A percentile compares a stretch with the other conserved stretches of the same genome.
These are phyloP conservation scores for Volvox reticuliferus DNA, from an alignment of 139 green algal genomes.

Conservation along the genomic window DNA sequence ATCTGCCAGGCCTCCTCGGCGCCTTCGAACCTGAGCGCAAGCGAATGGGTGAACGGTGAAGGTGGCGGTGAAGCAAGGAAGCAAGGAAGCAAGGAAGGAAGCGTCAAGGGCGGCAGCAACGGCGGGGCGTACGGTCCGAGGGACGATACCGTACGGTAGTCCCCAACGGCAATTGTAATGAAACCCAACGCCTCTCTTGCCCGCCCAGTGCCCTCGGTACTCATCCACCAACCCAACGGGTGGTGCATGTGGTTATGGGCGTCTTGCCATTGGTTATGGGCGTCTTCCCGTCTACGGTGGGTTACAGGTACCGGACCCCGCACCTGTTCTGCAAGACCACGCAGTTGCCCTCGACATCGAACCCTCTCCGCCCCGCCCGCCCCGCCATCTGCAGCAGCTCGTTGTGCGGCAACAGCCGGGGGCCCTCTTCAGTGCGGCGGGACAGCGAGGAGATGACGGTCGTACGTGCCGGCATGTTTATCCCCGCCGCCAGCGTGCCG, in stretches of 20 bases:
- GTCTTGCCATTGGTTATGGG: too few relatives aligned
- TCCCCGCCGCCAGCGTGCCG: constrained; percentile 96
- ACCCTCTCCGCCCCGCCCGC: constrained; percentile 86
- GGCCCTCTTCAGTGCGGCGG: constrained; percentile 68
- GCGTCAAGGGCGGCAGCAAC: not conserved
- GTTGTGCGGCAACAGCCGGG: constrained; percentile 84
- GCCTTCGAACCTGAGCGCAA: constrained; percentile 78
- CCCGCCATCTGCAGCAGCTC: constrained; percentile 91
- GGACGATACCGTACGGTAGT: too few relatives aligned
- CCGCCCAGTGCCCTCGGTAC: too few relatives aligned
- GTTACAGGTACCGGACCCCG: not conserved
- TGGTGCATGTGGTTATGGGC: too few relatives aligned
- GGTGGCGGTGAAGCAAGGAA: not conserved
- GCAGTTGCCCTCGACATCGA: constrained; percentile 83
- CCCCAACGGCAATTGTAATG: too few relatives aligned
- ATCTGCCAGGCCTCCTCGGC: constrained; percentile 77
- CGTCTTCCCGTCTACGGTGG: too few relatives aligned
- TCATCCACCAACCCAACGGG: too few relatives aligned
- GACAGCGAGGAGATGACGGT: constrained; percentile 85
- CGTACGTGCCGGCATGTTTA: constrained; percentile 99
- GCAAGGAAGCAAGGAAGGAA: not conserved
- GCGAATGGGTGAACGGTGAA: not conserved
- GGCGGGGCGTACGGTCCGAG: too few relatives aligned
- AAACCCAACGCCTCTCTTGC: too few relatives aligned
- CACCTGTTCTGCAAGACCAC: constrained; percentile 79